phyloP scores from a whole-genome alignment of 2,329 filamentous ascomycete genomes.

The Trichoderma breve region DNA sequence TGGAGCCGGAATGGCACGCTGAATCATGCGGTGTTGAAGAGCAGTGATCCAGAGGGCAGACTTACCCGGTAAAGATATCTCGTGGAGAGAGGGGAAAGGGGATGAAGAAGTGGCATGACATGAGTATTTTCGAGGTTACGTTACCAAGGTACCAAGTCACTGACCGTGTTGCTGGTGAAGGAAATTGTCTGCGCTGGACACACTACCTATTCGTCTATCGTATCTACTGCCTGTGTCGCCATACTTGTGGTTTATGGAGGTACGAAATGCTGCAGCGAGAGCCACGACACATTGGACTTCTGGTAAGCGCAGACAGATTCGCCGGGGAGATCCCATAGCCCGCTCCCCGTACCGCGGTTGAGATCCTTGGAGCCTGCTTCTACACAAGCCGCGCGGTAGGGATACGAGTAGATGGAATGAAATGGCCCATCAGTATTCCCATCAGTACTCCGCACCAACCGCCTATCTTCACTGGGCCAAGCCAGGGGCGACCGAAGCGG shows the following conservation, averaged over 20 bases:
- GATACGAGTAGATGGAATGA: neutral
- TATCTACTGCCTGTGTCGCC: neutral
- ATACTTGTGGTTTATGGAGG: neutral
- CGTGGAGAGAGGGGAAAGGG: neutral
- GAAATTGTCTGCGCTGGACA: neutral
- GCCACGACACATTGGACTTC: neutral
- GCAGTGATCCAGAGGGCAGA: neutral
- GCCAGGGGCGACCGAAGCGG: slow-evolving; percentile 21
- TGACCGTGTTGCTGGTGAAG: neutral
- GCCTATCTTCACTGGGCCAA: neutral
- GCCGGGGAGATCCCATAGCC: neutral
- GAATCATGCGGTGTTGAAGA: neutral
- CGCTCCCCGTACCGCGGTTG: neutral
- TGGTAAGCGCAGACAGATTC: neutral
- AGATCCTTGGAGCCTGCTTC: neutral
- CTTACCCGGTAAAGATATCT: neutral
- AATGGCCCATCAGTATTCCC: neutral
- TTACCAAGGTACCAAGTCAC: neutral
- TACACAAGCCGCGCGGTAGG: neutral
- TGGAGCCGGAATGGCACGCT: neutral
- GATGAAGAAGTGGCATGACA: neutral
- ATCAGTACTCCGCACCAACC: neutral
- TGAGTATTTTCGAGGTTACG: neutral
- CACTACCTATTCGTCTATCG: neutral
- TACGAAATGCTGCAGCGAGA: neutral